Evolutionary conservation across 208 protist genomes (phyloP).

Genomic region (Vickermania spadyakhi): DNA sequence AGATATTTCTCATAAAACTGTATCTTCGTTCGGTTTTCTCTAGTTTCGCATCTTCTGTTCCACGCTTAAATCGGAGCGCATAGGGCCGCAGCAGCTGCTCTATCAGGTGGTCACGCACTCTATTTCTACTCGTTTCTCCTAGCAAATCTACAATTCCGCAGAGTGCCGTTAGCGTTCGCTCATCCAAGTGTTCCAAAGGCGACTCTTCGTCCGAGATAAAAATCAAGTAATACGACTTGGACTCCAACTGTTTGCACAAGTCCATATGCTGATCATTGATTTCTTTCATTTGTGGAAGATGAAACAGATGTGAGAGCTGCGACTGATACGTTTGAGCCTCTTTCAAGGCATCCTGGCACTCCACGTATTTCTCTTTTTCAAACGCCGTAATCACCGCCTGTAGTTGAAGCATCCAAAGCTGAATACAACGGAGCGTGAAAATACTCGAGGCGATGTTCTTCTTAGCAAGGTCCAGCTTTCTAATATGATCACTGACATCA

Average conservation of each 20-base stretch:
- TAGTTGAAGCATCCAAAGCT: constrained; percentile 89
- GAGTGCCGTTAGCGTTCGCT: constrained; percentile 71
- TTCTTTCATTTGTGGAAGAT: constrained; percentile 85
- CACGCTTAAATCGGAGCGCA: constrained; percentile 71
- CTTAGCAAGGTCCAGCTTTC: constrained; percentile 92
- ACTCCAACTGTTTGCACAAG: constrained; percentile 68
- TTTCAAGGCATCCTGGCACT: constrained; percentile 75
- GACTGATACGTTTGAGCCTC: constrained; percentile 76
- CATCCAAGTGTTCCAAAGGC: constrained; percentile 53
- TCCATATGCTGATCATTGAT: constrained; percentile 76
- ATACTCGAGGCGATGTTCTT: constrained; percentile 89
- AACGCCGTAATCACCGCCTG: constrained; percentile 77
- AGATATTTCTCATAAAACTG: constrained; percentile 73
- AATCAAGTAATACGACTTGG: constrained; percentile 75
- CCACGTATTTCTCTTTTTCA: constrained; percentile 62
- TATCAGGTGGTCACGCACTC: constrained; percentile 84
- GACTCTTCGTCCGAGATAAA: constrained; percentile 47
- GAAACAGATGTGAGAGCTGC: constrained; percentile 69
- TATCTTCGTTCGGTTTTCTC: constrained; percentile 89
- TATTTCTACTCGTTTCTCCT: constrained; percentile 53
- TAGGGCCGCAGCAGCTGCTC: constrained; percentile 81
- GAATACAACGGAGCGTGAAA: constrained; percentile 86
- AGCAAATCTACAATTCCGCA: constrained; percentile 86
- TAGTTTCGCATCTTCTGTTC: constrained; percentile 77
- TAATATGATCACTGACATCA: constrained; percentile 92